Conservation (phyloP, 768 basidiomycete genomes). For the Suillus lakei region DNA sequence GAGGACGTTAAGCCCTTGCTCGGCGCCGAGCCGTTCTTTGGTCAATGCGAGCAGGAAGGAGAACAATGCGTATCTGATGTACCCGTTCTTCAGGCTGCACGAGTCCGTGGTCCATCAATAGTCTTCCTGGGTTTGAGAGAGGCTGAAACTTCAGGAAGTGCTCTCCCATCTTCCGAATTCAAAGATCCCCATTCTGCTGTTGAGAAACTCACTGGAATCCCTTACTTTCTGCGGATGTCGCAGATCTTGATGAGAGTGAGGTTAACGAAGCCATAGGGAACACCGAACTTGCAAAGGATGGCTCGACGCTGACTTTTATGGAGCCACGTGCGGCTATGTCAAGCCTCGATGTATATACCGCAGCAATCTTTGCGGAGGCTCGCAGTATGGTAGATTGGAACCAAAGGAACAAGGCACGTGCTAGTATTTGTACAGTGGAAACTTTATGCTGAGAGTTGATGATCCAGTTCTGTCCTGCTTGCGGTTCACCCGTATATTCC, state of each 20-base stretch:
- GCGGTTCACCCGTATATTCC: slow-evolving; percentile 80
- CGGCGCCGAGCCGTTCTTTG: slow-evolving; percentile 70
- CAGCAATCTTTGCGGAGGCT: slow-evolving; percentile 77
- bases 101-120: slow-evolving; percentile 61
- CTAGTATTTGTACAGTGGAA: background rate
- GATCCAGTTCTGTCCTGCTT: slow-evolving; percentile 85
- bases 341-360: slow-evolving; percentile 64
- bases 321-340: slow-evolving; percentile 67
- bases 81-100: slow-evolving; percentile 54
- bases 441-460: slow-evolving; percentile 1
- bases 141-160: slow-evolving; percentile 44
- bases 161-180: slow-evolving; percentile 71
- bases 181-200: slow-evolving; percentile 57
- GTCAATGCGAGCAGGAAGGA: slow-evolving; percentile 60
- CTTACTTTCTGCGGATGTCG: slow-evolving; percentile 83
- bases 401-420: slow-evolving; percentile 74
- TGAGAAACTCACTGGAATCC: slow-evolving; percentile 72
- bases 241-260: slow-evolving; percentile 48
- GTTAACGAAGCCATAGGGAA: slow-evolving; percentile 48
- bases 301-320: slow-evolving; percentile 54
- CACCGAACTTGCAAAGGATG: slow-evolving; percentile 41
- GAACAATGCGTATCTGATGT: slow-evolving; percentile 29
- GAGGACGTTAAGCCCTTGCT: slow-evolving; percentile 67
- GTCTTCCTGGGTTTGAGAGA: slow-evolving; percentile 87
- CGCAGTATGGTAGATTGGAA: slow-evolving; percentile 95